Base-by-base conservation (phyloP, 371 early-diverging fungal species). In the Mortierella sp. region DNA sequence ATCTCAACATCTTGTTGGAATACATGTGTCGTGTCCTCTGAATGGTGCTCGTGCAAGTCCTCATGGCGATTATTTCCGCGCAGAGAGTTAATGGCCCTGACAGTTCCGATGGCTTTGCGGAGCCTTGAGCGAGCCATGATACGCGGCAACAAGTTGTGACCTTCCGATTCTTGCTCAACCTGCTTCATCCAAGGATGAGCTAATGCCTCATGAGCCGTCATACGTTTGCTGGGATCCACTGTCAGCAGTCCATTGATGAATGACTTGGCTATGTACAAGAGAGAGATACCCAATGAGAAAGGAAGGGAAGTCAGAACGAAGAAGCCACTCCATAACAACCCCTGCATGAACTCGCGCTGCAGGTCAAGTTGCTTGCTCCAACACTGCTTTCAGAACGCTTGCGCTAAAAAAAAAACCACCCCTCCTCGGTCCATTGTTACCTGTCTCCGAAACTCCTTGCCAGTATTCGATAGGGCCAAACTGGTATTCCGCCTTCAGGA, bases 91-190 rank as follows among this genome's bases (percentile, higher is more conserved):
- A 80, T 68, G 6, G 67, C 72, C 57, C 67, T 78, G 54, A 82
- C 82, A 14, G 79, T 64, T 40, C 73, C 79, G 17, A 92, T 85
- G 10, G 93, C 94, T 34, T 88, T 88, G 56, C 85, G 88, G 82
- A 92, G 88, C 21, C 89, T 90, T 31, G 87, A 83, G 58, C 90
- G 88, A 9, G 94, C 94, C 72, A 93, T 91, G 73, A 95, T 94
- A 79, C 93, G 93, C 67, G 91, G 54, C 47, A 39, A 62, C 41
- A 39, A 61, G 24, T 60, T 55, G 19, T 29, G 48, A 19, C 50
- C 28, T 25, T 58, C 60, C 44, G 60, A 57, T 8, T 55, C 53
- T 29, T 28, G 19, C 3, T 16, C 25, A 9, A 39, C 60, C 57
- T 67, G 74, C 0, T 67, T 59, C 25, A 94, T 68, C 89, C 92